phyloP scores from a whole-genome alignment of 176 grass and related monocot genomes.

The Ensete ventricosum region DNA sequence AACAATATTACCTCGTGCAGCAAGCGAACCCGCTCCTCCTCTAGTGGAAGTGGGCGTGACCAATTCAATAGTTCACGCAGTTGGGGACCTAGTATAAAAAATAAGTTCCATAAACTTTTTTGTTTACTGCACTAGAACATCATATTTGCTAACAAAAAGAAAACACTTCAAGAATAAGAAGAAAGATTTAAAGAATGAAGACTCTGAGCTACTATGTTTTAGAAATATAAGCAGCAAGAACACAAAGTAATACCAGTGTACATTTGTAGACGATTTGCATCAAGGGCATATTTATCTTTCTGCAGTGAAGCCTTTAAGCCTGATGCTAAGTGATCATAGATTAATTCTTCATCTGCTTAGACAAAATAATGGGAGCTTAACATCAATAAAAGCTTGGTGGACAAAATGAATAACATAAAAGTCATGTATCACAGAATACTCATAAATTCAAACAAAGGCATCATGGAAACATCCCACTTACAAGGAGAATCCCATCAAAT shows the following conservation, averaged over 20 bases:
- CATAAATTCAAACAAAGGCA: not conserved
- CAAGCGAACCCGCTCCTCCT: conserved; percentile 81
- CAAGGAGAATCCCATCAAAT: not conserved
- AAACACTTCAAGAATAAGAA: not conserved
- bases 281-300: conserved; percentile 71
- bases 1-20: conserved; percentile 66
- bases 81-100: conserved; percentile 50
- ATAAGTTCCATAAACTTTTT: not conserved
- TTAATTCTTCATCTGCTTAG: conserved; percentile 72
- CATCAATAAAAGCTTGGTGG: not conserved
- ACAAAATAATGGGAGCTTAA: not conserved
- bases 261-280: conserved; percentile 67
- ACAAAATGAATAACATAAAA: not conserved
- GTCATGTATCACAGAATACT: not conserved
- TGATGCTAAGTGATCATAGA: conserved; percentile 85
- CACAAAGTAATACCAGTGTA: conserved; percentile 43
- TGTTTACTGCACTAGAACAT: conserved; percentile 13
- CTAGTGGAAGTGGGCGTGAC: conserved; percentile 75
- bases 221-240: not conserved
- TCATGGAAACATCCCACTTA: not conserved
- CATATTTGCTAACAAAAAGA: not conserved
- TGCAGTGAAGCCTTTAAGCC: conserved; percentile 75
- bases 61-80: conserved; percentile 70
- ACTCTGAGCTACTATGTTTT: not conserved
- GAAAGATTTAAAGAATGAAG: not conserved